Evolutionary conservation across 1,284 basidiomycete genomes (phyloP).

Genomic region (Trametes pubescens): DNA sequence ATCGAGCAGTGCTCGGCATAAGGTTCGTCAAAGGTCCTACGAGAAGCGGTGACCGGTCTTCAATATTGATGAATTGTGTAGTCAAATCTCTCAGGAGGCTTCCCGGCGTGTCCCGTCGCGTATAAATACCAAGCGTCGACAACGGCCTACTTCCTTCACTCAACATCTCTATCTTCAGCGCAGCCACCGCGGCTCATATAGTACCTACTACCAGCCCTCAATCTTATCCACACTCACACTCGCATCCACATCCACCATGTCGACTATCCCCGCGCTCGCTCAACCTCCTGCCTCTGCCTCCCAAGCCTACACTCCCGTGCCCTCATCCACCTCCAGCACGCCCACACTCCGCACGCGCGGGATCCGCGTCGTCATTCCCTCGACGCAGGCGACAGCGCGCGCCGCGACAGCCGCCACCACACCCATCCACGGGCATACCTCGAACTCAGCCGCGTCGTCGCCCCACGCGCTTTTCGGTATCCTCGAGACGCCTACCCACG

Average conservation of each 20-base stretch:
- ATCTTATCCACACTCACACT: not conserved
- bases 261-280: not conserved
- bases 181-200: too few species aligned
- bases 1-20: not conserved
- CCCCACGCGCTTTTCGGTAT: not conserved
- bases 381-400: not conserved
- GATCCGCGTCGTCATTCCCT: constrained; percentile 1
- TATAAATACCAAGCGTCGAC: not conserved
- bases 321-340: not conserved
- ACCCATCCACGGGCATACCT: not conserved
- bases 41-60: not conserved
- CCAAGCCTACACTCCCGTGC: not conserved
- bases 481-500: too few species aligned
- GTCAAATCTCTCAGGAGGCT: not conserved
- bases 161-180: too few species aligned
- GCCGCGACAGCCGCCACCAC: not conserved
- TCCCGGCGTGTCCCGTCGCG: not conserved
- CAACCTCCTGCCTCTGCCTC: not conserved
- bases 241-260: too few species aligned
- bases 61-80: not conserved
- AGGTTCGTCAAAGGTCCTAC: not conserved
- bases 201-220: too few species aligned
- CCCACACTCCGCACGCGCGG: not conserved
- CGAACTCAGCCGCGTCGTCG: not conserved
- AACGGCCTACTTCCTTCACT: not conserved